Percentiles rank a stretch among this genome's conserved stretches.
Evolutionary conservation across 2,329 filamentous ascomycete species (phyloP).

Genomic region (Diplodia seriata): DNA sequence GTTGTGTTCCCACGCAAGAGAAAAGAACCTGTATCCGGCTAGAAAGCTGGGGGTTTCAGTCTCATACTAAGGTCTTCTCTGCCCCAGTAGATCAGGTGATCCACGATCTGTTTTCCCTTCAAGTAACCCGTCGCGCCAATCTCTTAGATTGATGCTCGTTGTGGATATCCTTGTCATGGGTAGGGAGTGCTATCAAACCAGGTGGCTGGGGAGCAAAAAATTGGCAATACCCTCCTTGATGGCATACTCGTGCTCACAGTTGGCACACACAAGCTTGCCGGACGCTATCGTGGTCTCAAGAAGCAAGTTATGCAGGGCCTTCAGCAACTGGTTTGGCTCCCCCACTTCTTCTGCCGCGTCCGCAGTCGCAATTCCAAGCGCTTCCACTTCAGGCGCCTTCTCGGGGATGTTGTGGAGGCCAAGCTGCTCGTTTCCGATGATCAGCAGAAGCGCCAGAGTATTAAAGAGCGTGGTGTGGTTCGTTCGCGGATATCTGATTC

Average conservation of each 20-base stretch:
- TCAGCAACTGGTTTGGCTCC: constrained; percentile 72
- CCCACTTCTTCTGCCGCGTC: constrained; percentile 36
- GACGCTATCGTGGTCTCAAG: constrained; percentile 89
- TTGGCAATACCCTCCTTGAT: constrained; percentile 97
- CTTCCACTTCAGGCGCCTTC: constrained; percentile 39
- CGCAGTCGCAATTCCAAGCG: constrained; percentile 35
- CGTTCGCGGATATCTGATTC: constrained; percentile 12
- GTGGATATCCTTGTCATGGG: not conserved
- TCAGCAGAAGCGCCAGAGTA: not conserved
- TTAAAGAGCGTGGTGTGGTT: not conserved
- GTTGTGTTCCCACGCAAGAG: not conserved
- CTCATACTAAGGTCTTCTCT: not conserved
- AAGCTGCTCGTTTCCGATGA: constrained; percentile 61
- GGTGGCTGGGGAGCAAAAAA: constrained; percentile 89
- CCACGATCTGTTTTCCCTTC: not conserved
- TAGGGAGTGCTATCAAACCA: constrained; percentile 65
- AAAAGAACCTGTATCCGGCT: not conserved
- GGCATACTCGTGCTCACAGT: constrained; percentile 91
- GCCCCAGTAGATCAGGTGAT: not conserved
- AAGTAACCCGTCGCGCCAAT: not conserved
- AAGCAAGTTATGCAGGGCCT: constrained; percentile 80
- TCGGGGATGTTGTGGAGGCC: constrained; percentile 76
- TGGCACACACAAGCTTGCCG: constrained; percentile 87
- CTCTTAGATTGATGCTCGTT: not conserved
- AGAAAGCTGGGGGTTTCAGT: not conserved